Evolutionary conservation across 257 asterid species (phyloP).

Genomic region (Nyctanthes arbortristis): DNA sequence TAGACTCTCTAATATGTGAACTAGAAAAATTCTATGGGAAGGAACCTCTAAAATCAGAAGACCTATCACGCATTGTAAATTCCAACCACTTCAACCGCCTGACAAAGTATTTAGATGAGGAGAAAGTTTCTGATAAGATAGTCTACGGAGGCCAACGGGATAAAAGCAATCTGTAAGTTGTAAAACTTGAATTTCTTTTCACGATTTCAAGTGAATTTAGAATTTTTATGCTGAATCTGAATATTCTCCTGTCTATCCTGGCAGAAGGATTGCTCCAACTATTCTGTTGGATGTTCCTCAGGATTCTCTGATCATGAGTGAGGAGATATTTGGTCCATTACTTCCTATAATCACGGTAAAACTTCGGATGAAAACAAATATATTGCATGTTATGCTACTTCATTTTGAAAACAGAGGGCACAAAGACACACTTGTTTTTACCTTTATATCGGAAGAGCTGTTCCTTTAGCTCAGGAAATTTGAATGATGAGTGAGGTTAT

Average conservation of each 20-base stretch:
- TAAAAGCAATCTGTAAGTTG: constrained; percentile 64
- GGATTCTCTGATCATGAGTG: constrained; percentile 75
- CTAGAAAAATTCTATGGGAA: constrained; percentile 75
- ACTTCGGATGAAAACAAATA: not conserved
- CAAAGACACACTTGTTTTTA: not conserved
- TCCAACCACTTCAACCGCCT: constrained; percentile 70
- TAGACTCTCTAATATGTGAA: constrained; percentile 58
- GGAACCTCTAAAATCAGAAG: constrained; percentile 70
- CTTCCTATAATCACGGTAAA: constrained; percentile 84
- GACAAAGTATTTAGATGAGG: constrained; percentile 66
- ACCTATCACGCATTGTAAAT: constrained; percentile 75
- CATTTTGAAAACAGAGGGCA: not conserved
- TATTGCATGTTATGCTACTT: not conserved
- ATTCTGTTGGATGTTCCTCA: constrained; percentile 71
- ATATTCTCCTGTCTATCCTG: constrained; percentile 19
- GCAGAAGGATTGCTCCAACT: constrained; percentile 83
- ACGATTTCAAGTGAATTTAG: constrained; percentile 2
- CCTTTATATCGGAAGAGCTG: no score
- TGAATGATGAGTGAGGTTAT: constrained; percentile 11
- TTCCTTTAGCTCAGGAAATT: constrained; percentile 11
- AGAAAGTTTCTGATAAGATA: constrained; percentile 65
- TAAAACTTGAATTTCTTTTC: constrained; percentile 14
- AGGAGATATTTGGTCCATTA: constrained; percentile 91
- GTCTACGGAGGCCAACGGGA: constrained; percentile 85
- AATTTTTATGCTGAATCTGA: not conserved